phyloP scores from a whole-genome alignment of 306 rosid species.

The Cucurbita moschata region DNA sequence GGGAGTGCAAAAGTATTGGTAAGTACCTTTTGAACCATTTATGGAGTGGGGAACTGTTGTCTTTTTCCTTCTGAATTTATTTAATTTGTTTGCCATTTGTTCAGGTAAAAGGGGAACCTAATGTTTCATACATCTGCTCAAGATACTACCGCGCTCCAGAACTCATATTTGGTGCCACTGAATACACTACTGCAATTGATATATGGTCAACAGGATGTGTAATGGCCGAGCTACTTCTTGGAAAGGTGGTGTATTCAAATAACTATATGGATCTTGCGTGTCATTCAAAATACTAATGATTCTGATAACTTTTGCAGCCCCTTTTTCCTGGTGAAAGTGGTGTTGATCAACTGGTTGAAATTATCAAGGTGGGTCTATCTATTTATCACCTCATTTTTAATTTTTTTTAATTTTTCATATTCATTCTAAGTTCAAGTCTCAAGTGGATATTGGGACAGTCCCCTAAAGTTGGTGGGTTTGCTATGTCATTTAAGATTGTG shows the following conservation, averaged over 20 bases:
- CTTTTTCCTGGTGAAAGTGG: slow-evolving; percentile 99
- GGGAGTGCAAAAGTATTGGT: slow-evolving; percentile 98
- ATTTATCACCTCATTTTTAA: neutral
- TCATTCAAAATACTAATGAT: neutral
- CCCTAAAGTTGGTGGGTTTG: neutral
- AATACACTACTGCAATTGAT: slow-evolving; percentile 93
- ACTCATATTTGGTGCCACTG: slow-evolving; percentile 95
- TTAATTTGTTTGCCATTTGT: neutral
- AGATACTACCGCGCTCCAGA: slow-evolving; percentile 98
- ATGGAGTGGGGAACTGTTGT: slow-evolving; percentile 7
- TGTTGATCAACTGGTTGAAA: slow-evolving; percentile 96
- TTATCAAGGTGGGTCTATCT: slow-evolving; percentile 59
- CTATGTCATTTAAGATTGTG: neutral
- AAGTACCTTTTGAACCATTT: slow-evolving; percentile 22
- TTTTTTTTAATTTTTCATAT: neutral
- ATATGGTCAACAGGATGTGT: slow-evolving; percentile 99
- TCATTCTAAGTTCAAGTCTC: neutral
- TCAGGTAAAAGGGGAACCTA: slow-evolving; percentile 98
- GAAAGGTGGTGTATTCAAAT: slow-evolving; percentile 49
- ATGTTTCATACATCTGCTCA: slow-evolving; percentile 96
- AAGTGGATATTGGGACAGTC: neutral
- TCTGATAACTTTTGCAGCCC: slow-evolving; percentile 48
- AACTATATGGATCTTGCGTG: slow-evolving; percentile 3
- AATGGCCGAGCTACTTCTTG: slow-evolving; percentile 95
- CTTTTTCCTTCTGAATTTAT: neutral